Percentiles rank a stretch among this genome's conserved stretches.
phyloP scores from a whole-genome alignment of 805 yeast genomes.

The Sugiyamaella boreocaroliniensis region DNA sequence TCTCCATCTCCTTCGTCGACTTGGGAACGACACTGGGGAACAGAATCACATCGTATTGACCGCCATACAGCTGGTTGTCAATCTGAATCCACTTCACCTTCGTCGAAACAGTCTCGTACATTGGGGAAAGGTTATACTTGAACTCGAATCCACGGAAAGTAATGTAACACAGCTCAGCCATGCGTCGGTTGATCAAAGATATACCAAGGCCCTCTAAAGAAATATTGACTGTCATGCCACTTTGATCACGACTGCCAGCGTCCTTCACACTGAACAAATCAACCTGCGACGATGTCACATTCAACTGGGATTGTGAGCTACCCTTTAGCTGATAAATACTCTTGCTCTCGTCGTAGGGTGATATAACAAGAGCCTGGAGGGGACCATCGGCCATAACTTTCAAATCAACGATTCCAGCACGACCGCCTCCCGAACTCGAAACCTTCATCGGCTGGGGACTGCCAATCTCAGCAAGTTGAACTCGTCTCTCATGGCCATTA shows the following conservation, averaged over 20 bases:
- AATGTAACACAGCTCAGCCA: constrained; percentile 77
- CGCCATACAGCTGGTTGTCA: constrained; percentile 86
- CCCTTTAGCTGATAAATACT: constrained; percentile 59
- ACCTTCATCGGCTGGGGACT: constrained; percentile 78
- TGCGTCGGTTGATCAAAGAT: constrained; percentile 65
- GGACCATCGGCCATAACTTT: constrained; percentile 97
- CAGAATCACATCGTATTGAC: constrained; percentile 76
- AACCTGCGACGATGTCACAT: constrained; percentile 11
- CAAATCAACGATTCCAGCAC: constrained; percentile 61
- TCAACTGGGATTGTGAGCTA: constrained; percentile 17
- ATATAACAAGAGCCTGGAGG: constrained; percentile 75
- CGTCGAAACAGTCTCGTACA: constrained; percentile 71
- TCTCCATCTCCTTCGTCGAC: constrained; percentile 71
- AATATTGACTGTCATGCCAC: constrained; percentile 46
- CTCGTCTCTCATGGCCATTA: constrained; percentile 65
- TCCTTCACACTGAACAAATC: constrained; percentile 23
- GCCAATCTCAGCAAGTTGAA: constrained; percentile 91
- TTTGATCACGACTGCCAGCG: constrained; percentile 42
- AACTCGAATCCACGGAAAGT: constrained; percentile 76
- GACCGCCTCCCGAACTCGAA: constrained; percentile 36
- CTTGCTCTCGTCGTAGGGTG: constrained; percentile 70
- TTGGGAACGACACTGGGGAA: constrained; percentile 90
- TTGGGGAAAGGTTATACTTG: constrained; percentile 72
- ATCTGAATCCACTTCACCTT: constrained; percentile 92
- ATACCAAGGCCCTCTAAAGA: constrained; percentile 76